These are phyloP conservation scores for Cladosporium sp. DNA, from an alignment of 2,329 filamentous ascomycete species.

Conservation along the genomic window DNA sequence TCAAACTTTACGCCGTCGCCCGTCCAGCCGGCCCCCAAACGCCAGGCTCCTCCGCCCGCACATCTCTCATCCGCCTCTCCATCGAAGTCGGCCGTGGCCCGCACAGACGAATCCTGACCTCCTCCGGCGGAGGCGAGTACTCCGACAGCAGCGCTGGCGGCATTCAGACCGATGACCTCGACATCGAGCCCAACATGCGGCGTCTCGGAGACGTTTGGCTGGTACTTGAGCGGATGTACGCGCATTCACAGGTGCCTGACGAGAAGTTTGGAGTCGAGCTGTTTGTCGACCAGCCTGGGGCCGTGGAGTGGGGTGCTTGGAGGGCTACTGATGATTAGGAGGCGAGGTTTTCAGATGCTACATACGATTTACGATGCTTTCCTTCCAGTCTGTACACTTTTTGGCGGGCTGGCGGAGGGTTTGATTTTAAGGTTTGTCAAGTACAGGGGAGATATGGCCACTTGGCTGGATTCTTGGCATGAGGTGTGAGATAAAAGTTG, in stretches of 20 bases:
- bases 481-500: not conserved
- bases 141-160: conserved; percentile 63
- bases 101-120: conserved; percentile 63
- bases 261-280: conserved; percentile 55
- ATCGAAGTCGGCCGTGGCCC: conserved; percentile 73
- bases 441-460: not conserved
- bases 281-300: conserved; percentile 47
- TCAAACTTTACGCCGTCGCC: conserved; percentile 34
- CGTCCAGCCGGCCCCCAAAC: conserved; percentile 19
- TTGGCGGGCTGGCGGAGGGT: not conserved
- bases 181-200: conserved; percentile 66
- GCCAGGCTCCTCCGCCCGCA: not conserved
- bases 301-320: conserved; percentile 48
- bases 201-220: conserved; percentile 68
- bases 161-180: conserved; percentile 70
- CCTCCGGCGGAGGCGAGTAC: conserved; percentile 68
- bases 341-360: not conserved
- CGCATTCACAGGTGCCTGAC: conserved; percentile 46
- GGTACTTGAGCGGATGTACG: conserved; percentile 77
- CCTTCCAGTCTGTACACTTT: not conserved
- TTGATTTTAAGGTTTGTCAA: not conserved
- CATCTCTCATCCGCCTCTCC: conserved; percentile 64
- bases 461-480: conserved; percentile 13
- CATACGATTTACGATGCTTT: not conserved
- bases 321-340: conserved; percentile 43